These are phyloP conservation scores for Hanseniaspora guilliermondii DNA, from an alignment of 805 yeast genomes.

Conservation along the genomic window DNA sequence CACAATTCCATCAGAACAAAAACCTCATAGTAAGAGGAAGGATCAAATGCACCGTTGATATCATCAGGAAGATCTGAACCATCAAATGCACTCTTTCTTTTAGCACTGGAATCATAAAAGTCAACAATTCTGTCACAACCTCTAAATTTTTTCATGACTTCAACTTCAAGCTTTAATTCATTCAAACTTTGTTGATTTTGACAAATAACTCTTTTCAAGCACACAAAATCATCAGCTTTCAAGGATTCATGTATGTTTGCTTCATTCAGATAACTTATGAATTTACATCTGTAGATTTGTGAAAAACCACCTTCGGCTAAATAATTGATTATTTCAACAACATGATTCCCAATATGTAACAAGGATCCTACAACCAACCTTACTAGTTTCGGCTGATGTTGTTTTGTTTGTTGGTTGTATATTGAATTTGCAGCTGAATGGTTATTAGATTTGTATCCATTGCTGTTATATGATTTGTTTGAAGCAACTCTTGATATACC, in stretches of 20 bases:
- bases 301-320: constrained; percentile 72
- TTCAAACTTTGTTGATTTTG: constrained; percentile 57
- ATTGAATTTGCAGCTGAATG: background rate
- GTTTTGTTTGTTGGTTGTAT: constrained; percentile 5
- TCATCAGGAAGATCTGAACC: constrained; percentile 16
- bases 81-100: constrained; percentile 29
- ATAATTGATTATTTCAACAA: constrained; percentile 41
- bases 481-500: constrained; percentile 3
- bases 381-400: constrained; percentile 8
- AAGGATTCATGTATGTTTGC: constrained; percentile 24
- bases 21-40: constrained; percentile 55
- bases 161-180: constrained; percentile 60
- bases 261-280: constrained; percentile 24
- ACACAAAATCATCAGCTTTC: constrained; percentile 41
- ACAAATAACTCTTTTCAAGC: constrained; percentile 63
- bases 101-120: constrained; percentile 68
- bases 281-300: constrained; percentile 56
- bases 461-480: background rate
- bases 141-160: constrained; percentile 55
- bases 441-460: constrained; percentile 1
- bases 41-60: constrained; percentile 19
- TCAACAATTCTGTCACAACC: constrained; percentile 49
- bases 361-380: constrained; percentile 37
- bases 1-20: constrained; percentile 87
- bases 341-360: constrained; percentile 52